Evolutionary conservation across 306 rosid species (phyloP).

Genomic region (Gynostemma pentaphyllum): DNA sequence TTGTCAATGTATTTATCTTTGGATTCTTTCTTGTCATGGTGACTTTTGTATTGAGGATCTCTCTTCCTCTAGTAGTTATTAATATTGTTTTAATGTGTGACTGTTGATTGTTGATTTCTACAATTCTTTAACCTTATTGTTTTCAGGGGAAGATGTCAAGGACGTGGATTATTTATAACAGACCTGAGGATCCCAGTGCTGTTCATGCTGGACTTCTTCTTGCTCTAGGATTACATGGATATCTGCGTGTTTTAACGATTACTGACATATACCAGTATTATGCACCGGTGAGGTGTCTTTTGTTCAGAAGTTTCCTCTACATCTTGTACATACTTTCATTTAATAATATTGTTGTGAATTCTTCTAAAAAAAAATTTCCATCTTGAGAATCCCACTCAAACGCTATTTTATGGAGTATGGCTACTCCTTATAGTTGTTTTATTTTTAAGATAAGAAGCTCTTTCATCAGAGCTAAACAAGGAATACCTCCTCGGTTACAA

Average conservation of each 20-base stretch:
- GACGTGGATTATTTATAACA: slow-evolving; percentile 83
- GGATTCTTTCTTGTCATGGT: too few species aligned
- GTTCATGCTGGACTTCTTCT: slow-evolving; percentile 94
- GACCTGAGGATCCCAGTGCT: slow-evolving; percentile 78
- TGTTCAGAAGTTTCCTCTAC: too few species aligned
- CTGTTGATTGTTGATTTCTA: not conserved
- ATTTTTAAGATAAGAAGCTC: not conserved
- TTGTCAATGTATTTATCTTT: too few species aligned
- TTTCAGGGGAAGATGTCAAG: slow-evolving; percentile 95
- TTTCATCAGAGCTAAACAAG: not conserved
- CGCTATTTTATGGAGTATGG: too few species aligned
- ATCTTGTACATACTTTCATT: too few species aligned
- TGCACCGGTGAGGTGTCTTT: slow-evolving; percentile 40
- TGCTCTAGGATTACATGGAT: slow-evolving; percentile 88
- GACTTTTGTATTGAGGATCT: too few species aligned
- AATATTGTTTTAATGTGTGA: too few species aligned
- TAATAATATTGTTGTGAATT: too few species aligned
- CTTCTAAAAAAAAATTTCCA: too few species aligned
- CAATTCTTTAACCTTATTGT: slow-evolving; percentile 17
- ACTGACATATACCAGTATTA: slow-evolving; percentile 86
- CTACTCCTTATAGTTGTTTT: not conserved
- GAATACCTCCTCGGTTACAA: not conserved
- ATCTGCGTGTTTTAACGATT: slow-evolving; percentile 54
- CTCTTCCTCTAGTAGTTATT: too few species aligned
- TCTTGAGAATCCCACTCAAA: not conserved